Conservation (phyloP, 768 basidiomycete species). For the Hydnum rufescens region DNA sequence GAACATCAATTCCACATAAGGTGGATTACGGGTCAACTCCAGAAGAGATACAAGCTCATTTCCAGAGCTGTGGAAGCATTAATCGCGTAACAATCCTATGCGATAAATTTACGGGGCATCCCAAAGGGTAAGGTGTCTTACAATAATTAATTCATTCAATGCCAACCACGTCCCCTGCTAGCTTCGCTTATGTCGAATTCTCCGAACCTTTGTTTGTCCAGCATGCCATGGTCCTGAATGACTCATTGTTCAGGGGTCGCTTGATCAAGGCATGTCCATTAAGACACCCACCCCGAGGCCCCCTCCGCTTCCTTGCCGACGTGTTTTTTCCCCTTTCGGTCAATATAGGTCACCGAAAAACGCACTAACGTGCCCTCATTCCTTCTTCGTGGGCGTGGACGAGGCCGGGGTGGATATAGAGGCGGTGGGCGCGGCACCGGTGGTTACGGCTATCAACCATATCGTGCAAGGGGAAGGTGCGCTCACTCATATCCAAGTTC, state of each 20-base stretch:
- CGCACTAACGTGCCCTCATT: slow-evolving; percentile 92
- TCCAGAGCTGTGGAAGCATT: slow-evolving; percentile 93
- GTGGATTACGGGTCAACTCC: slow-evolving; percentile 96
- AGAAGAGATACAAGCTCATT: slow-evolving; percentile 94
- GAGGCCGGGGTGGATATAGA: slow-evolving; percentile 30
- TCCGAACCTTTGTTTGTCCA: slow-evolving; percentile 82
- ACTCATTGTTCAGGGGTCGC: slow-evolving; percentile 86
- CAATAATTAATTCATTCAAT: neutral
- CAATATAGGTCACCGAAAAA: slow-evolving; percentile 69
- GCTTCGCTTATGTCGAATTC: slow-evolving; percentile 98
- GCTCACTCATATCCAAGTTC: slow-evolving; percentile 11
- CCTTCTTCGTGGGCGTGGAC: slow-evolving; percentile 51
- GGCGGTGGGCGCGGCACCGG: slow-evolving; percentile 39
- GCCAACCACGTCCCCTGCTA: slow-evolving; percentile 16
- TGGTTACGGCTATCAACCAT: slow-evolving; percentile 37
- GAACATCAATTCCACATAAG: slow-evolving; percentile 24
- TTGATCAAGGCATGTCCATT: slow-evolving; percentile 58
- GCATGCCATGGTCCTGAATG: slow-evolving; percentile 82
- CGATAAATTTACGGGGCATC: slow-evolving; percentile 98
- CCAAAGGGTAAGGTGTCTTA: slow-evolving; percentile 58
- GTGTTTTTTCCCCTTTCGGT: neutral
- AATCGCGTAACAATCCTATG: slow-evolving; percentile 98
- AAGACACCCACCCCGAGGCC: no score
- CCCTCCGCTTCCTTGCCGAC: slow-evolving; percentile 1
- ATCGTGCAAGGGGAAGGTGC: slow-evolving; percentile 54